Conservation (phyloP, 2,329 filamentous ascomycete genomes). For the Penicillium freii region DNA sequence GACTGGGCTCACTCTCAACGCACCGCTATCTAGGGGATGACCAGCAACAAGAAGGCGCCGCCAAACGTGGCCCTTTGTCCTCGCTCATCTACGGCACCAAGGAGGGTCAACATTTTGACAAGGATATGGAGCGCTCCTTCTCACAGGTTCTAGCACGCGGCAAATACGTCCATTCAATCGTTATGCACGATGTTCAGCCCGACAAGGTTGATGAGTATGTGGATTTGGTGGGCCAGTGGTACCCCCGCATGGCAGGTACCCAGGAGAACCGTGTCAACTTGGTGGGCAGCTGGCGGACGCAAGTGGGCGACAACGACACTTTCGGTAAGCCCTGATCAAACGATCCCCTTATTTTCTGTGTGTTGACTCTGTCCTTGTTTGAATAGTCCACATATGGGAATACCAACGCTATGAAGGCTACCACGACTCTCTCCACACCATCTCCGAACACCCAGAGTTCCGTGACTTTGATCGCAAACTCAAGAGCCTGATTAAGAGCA, state of each 20-base stretch:
- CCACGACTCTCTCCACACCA: conserved; percentile 83
- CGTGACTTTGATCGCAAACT: conserved; percentile 79
- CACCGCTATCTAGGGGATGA: conserved; percentile 54
- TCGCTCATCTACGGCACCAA: conserved; percentile 96
- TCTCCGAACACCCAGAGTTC: conserved; percentile 80
- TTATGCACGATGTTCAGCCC: conserved; percentile 92
- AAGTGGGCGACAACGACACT: conserved; percentile 94
- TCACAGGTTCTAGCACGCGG: conserved; percentile 90
- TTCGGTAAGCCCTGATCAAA: conserved; percentile 62
- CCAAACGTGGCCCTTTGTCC: conserved; percentile 71
- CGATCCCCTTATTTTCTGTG: neutral
- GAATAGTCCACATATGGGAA: conserved; percentile 95
- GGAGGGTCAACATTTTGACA: conserved; percentile 89
- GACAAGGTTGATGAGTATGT: conserved; percentile 96
- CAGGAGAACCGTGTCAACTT: conserved; percentile 92
- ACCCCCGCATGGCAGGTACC: conserved; percentile 79
- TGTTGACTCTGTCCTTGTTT: conserved; percentile 29
- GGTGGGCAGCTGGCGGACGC: conserved; percentile 96
- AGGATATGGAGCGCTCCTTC: conserved; percentile 94
- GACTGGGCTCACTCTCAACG: conserved; percentile 61
- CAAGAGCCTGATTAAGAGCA: conserved; percentile 77
- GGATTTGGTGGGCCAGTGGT: conserved; percentile 84
- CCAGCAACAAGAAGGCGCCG: conserved; percentile 58
- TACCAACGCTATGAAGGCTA: conserved; percentile 97
- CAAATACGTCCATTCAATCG: conserved; percentile 98